Evolutionary conservation across 176 grass and related monocot genomes (phyloP).

Genomic region (Eleusine indica): DNA sequence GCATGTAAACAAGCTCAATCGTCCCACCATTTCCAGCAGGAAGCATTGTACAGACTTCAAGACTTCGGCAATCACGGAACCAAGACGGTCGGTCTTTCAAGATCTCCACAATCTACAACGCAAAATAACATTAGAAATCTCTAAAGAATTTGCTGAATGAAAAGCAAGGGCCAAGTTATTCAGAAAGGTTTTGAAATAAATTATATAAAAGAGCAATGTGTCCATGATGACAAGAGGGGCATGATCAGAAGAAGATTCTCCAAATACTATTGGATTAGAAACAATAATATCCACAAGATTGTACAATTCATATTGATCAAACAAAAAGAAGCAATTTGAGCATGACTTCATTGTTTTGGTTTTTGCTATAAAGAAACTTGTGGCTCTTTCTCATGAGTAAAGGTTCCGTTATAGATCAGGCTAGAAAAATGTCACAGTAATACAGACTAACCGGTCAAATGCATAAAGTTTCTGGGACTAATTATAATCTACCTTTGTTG

Average conservation of each 20-base stretch:
- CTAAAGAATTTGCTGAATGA: constrained; percentile 1
- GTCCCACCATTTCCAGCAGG: constrained; percentile 94
- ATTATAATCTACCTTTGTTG: constrained; percentile 61
- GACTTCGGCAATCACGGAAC: constrained; percentile 95
- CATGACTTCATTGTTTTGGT: neutral
- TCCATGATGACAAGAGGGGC: neutral
- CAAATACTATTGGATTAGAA: neutral
- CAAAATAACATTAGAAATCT: constrained; percentile 32
- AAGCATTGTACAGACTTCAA: constrained; percentile 84
- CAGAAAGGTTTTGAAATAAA: too few relatives aligned
- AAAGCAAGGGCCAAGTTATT: neutral
- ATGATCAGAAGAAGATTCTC: constrained; percentile 5
- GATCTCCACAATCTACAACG: constrained; percentile 75
- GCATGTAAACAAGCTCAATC: constrained; percentile 93
- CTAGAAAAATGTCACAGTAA: neutral
- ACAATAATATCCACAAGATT: neutral
- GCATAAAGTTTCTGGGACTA: neutral
- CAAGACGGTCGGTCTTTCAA: constrained; percentile 90
- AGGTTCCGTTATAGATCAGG: neutral
- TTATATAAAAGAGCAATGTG: neutral
- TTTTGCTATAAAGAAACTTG: neutral
- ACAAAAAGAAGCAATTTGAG: neutral
- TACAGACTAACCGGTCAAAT: neutral
- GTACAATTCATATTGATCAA: neutral
- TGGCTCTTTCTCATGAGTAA: neutral